A percentile compares a stretch with the other conserved stretches of the same genome.
Conservation (phyloP, 257 asterid species). For the Lantana camara region DNA sequence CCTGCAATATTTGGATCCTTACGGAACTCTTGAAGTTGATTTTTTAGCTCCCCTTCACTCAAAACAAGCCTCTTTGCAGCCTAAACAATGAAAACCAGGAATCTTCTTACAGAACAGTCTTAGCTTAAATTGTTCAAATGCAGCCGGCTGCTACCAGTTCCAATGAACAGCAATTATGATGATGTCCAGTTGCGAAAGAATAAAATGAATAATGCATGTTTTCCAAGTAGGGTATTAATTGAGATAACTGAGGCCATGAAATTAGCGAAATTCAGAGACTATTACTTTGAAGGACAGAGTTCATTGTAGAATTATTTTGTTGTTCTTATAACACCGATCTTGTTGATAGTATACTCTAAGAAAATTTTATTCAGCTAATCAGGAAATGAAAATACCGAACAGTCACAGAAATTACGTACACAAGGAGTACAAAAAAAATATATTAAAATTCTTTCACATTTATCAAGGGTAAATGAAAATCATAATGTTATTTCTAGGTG, state of each 20-base stretch:
- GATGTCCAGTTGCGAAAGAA: slow-evolving; percentile 2
- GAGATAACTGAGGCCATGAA: slow-evolving; percentile 3
- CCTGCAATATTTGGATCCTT: slow-evolving; percentile 72
- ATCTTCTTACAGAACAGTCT: slow-evolving; percentile 13
- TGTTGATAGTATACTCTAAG: too few species aligned
- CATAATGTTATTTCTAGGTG: slow-evolving; percentile 15
- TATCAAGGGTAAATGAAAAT: slow-evolving; percentile 14
- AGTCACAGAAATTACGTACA: too few species aligned
- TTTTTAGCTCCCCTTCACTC: slow-evolving; percentile 68
- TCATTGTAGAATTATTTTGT: too few species aligned
- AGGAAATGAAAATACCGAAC: too few species aligned
- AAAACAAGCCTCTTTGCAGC: slow-evolving; percentile 89
- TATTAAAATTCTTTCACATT: not conserved
- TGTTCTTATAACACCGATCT: too few species aligned
- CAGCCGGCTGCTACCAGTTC: slow-evolving; percentile 6
- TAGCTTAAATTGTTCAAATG: slow-evolving; percentile 8
- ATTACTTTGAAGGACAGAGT: not conserved
- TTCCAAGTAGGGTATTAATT: not conserved
- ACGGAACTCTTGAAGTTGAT: slow-evolving; percentile 67
- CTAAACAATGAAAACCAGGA: slow-evolving; percentile 39
- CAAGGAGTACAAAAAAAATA: too few species aligned
- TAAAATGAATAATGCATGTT: slow-evolving; percentile 16
- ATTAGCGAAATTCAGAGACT: slow-evolving; percentile 16
- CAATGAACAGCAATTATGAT: not conserved
- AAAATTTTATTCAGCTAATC: too few species aligned